Evolutionary conservation across 1,284 basidiomycete species (phyloP), one percentile per base, ranked within the genome.

Genomic region (Ganoderma boninense): DNA sequence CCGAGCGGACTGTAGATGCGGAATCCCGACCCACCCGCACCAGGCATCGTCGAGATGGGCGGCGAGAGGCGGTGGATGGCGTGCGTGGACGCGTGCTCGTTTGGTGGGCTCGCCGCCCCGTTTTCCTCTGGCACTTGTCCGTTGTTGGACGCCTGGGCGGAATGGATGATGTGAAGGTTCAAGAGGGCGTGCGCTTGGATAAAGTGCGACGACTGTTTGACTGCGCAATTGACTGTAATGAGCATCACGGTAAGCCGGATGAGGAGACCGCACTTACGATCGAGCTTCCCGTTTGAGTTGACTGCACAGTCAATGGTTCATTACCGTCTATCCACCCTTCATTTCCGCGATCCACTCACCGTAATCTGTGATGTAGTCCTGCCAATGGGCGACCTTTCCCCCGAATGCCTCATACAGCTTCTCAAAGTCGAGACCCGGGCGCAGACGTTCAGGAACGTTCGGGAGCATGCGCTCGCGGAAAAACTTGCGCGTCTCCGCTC

Each of bases 351-450:
- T 64, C 20, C 40, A 73, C 80, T 75, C 69, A 83, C 92, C 82
- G 78, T 89, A 94, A 75, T 95, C 93, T 0, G 88, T 88, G 71
- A 92, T 82, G 78, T 90, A 95, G 75, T 95, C 93, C 60, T 90
- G 86, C 88, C 93, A 92, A 78, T 95, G 94, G 1, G 90, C 91
- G 57, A 95, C 79, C 78, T 94, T 94, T 23, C 94, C 94, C 16
- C 94, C 94, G 77, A 95, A 94, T 0, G 91, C 91, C 20, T 91
- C 89, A 75, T 89, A 95, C 57, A 95, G 81, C 54, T 83, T 80
- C 66, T 95, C 93, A 73, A 95, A 95, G 71, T 89, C 85, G 67
- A 95, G 81, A 0, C 83, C 80, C 7, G 79, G 68, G 5, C 83
- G 84, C 49, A 92, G 74, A 44, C 84, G 77, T 67, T 91, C 88